These are phyloP conservation scores for Astraeus odoratus DNA, from an alignment of 768 basidiomycete species.

Conservation along the genomic window DNA sequence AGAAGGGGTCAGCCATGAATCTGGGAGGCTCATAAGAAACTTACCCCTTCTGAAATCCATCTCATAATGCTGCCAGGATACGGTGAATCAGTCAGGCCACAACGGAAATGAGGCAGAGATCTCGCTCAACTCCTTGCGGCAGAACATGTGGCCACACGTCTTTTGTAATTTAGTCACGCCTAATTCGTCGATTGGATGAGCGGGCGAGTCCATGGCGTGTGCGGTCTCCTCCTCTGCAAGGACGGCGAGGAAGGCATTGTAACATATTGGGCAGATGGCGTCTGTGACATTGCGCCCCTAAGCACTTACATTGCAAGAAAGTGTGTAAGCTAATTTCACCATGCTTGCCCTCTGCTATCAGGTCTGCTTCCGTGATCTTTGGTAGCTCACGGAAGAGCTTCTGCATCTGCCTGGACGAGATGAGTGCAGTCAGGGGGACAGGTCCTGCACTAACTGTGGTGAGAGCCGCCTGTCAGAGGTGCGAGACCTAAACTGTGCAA, in stretches of 20 bases:
- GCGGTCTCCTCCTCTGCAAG: conserved; percentile 73
- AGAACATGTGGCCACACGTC: conserved; percentile 67
- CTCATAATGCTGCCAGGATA: conserved; percentile 48
- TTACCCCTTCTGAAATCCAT: conserved; percentile 55
- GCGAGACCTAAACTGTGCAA: conserved; percentile 23
- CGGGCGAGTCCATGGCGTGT: conserved; percentile 71
- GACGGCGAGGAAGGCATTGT: conserved; percentile 58
- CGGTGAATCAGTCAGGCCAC: conserved; percentile 12
- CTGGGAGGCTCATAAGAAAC: conserved; percentile 14
- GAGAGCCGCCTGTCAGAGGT: conserved; percentile 18
- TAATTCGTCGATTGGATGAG: conserved; percentile 58
- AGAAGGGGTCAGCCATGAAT: conserved; percentile 7
- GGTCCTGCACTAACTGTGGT: conserved; percentile 16
- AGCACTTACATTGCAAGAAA: not conserved
- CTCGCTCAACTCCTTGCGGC: conserved; percentile 64
- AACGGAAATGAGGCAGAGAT: conserved; percentile 4
- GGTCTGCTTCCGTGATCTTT: conserved; percentile 41
- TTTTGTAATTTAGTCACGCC: conserved; percentile 60
- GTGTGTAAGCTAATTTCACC: conserved; percentile 25
- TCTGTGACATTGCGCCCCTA: conserved; percentile 36
- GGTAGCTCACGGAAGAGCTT: conserved; percentile 43
- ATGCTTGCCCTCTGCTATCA: conserved; percentile 40
- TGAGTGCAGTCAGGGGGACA: conserved; percentile 5
- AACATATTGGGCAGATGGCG: conserved; percentile 69
- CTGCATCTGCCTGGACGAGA: conserved; percentile 25